phyloP scores from a whole-genome alignment of 1,284 basidiomycete species.

The Ustilago hordei region DNA sequence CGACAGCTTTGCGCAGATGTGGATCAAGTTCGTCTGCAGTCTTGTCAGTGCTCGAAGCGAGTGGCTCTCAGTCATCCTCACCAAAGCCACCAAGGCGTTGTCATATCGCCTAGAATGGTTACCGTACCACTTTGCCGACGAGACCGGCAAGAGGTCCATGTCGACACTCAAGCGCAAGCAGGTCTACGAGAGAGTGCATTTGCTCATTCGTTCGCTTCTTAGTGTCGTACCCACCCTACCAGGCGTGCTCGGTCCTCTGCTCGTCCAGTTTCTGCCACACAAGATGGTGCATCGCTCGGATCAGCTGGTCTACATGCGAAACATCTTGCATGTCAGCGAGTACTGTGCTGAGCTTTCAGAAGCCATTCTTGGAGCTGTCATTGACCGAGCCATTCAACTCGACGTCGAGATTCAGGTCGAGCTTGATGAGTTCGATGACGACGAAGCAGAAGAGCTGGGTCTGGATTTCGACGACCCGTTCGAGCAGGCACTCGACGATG shows the following conservation, averaged over 20 bases:
- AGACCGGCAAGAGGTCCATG: conserved; percentile 24
- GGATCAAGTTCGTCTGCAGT: conserved; percentile 81
- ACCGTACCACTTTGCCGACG: conserved; percentile 48
- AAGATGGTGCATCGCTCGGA: conserved; percentile 85
- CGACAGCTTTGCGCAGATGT: conserved; percentile 76
- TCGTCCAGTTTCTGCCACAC: conserved; percentile 88
- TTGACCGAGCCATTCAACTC: conserved; percentile 92
- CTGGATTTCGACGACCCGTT: conserved; percentile 80
- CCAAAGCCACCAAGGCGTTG: conserved; percentile 84
- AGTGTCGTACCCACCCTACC: conserved; percentile 77
- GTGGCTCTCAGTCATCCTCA: conserved; percentile 86
- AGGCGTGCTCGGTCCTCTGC: conserved; percentile 78
- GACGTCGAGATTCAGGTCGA: conserved; percentile 98
- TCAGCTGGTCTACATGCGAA: conserved; percentile 92
- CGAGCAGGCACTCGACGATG: conserved; percentile 76
- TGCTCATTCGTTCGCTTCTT: conserved; percentile 84
- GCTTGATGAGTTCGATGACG: conserved; percentile 84
- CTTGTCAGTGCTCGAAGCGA: conserved; percentile 92
- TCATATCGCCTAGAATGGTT: conserved; percentile 53
- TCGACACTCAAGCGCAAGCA: conserved; percentile 74
- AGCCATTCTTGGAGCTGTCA: conserved; percentile 83
- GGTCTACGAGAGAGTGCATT: conserved; percentile 88
- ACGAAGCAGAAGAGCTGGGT: conserved; percentile 61
- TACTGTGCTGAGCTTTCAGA: conserved; percentile 92
- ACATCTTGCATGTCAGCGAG: conserved; percentile 83